Base-by-base conservation (phyloP, 352 stramenopile species). In the Pelagophyceae sp. region DNA sequence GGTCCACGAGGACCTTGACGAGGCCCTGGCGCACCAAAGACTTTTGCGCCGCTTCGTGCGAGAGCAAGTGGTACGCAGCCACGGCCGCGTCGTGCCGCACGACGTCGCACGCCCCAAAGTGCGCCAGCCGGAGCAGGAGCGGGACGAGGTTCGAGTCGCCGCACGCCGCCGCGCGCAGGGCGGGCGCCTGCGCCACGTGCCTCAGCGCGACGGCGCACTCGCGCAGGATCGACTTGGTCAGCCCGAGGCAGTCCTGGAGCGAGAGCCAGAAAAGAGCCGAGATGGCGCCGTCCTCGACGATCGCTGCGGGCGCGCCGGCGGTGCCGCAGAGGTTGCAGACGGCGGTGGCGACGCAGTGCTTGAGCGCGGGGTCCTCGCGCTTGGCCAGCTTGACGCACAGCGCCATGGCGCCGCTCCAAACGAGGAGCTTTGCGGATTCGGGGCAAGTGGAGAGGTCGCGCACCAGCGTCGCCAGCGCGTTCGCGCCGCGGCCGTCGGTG, bases 181-280 rank as follows among this genome's bases (percentile, higher is more conserved):
- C 38, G 3, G 20, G 3, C 3, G 20, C 0, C 38, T 74, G 67
- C 15, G 37, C 67, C 25, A 74, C 1, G 67, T 58, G 58, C 6
- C 67, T 2, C 6, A 74, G 1, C 3, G 69, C 67, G 29, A 77
- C 35, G 6, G 67, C 40, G 70, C 76, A 80, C 60, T 76, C 50
- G 51, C 67, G 51, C 32, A 74, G 38, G 23, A 80, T 69, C 0
- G 65, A 32, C 51, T 65, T 69, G 29, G 76, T 80, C 27, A 80
- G 19, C 11, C 64, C 75, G 27, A 85, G 58, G 0, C 82, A 72
- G 61, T 85, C 82, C 71, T 85, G 80, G 25, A 85, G 58, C n/a
- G 82, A 82, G 11, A 85, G 76, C 82, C 82, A 85, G 74, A 82
- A 85, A 17, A 85, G 78, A 20, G 82, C 82, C 35, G 80, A 76